phyloP scores from a whole-genome alignment of 2,329 filamentous ascomycete species.

The Chlorencoelia australis region DNA sequence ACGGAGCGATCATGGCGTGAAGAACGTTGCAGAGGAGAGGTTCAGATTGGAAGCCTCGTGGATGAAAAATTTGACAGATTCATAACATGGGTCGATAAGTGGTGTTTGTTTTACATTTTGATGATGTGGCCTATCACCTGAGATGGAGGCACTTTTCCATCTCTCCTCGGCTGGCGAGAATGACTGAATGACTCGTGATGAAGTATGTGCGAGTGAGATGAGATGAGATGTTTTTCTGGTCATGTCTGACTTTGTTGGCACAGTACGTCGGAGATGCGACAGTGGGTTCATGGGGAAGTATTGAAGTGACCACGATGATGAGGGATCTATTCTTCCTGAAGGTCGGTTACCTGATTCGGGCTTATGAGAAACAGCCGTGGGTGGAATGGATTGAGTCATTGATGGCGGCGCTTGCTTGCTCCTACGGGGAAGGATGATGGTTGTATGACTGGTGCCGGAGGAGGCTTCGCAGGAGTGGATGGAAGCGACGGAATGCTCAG shows the following conservation, averaged over 20 bases:
- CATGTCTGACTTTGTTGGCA: no score
- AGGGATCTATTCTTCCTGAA: not conserved
- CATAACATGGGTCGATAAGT: no score
- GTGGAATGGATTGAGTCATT: slow-evolving; percentile 2
- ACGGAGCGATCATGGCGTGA: not conserved
- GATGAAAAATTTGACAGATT: no score
- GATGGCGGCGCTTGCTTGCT: not conserved
- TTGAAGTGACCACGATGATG: slow-evolving; percentile 1
- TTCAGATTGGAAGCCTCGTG: no score
- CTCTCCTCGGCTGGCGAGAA: not conserved
- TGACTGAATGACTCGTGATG: slow-evolving; percentile 3
- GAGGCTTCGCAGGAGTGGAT: no score
- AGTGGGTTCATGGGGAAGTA: no score
- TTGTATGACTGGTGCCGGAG: no score
- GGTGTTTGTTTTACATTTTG: slow-evolving; percentile 6
- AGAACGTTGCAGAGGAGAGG: no score
- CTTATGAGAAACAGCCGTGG: not conserved
- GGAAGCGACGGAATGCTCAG: not conserved
- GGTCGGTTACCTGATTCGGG: not conserved
- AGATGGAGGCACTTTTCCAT: not conserved
- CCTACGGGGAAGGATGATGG: no score
- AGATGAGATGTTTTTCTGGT: not conserved
- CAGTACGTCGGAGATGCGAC: no score
- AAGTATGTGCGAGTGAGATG: not conserved
- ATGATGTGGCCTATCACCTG: not conserved